These are phyloP conservation scores for Saccharomycopsis sp. DNA, from an alignment of 805 yeast species.

Conservation along the genomic window DNA sequence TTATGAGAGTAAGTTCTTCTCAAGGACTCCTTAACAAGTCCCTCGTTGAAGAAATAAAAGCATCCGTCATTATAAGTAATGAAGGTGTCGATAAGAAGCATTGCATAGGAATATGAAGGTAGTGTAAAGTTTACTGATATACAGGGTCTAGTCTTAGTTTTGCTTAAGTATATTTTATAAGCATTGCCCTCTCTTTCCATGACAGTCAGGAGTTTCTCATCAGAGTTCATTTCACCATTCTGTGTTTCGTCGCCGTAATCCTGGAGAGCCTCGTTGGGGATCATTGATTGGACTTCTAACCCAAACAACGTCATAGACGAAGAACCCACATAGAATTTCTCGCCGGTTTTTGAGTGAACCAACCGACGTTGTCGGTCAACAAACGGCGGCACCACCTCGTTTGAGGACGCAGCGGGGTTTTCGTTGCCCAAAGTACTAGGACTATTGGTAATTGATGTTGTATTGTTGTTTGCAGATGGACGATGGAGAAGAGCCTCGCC, in stretches of 20 bases:
- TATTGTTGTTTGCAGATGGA: background rate
- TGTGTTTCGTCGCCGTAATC: conserved; percentile 9
- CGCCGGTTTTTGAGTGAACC: conserved; percentile 70
- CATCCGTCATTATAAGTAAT: conserved; percentile 79
- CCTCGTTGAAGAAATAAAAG: conserved; percentile 79
- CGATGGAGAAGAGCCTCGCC: background rate
- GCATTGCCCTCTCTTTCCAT: conserved; percentile 74
- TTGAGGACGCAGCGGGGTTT: conserved; percentile 18
- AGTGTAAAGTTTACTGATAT: conserved; percentile 63
- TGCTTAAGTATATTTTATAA: conserved; percentile 60
- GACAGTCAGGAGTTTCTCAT: conserved; percentile 40
- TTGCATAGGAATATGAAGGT: conserved; percentile 73
- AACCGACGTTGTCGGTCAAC: conserved; percentile 65
- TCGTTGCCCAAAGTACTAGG: conserved; percentile 4
- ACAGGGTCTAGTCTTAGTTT: conserved; percentile 62
- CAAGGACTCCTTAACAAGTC: conserved; percentile 61
- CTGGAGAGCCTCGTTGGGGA: conserved; percentile 30
- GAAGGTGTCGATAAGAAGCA: conserved; percentile 67
- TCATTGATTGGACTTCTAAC: conserved; percentile 64
- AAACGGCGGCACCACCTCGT: conserved; percentile 63
- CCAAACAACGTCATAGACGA: conserved; percentile 81
- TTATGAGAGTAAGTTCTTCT: conserved; percentile 54
- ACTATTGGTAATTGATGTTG: background rate
- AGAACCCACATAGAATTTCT: conserved; percentile 69
- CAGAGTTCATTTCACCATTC: conserved; percentile 19